phyloP scores from a whole-genome alignment of 2,329 filamentous ascomycete genomes.

The Aspergillus hiratsukae region DNA sequence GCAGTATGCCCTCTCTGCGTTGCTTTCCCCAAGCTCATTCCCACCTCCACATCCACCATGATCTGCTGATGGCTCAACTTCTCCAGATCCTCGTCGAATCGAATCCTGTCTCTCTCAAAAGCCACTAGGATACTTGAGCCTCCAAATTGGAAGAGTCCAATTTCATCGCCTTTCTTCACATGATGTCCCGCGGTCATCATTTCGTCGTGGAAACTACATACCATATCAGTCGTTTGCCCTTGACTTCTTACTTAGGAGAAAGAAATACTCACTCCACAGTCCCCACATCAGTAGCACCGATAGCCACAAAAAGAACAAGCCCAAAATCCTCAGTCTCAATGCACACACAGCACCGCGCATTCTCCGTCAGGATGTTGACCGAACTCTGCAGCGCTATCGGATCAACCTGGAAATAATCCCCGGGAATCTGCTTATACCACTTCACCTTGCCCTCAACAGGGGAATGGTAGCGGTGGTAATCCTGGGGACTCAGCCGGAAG shows the following conservation, averaged over 20 bases:
- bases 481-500: slow-evolving; percentile 42
- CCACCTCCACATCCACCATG: slow-evolving; percentile 37
- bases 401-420: slow-evolving; percentile 44
- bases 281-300: slow-evolving; percentile 40
- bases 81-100: slow-evolving; percentile 38
- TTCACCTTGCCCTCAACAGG: slow-evolving; percentile 39
- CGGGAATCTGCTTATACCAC: slow-evolving; percentile 37
- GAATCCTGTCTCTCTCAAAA: slow-evolving; percentile 34
- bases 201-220: slow-evolving; percentile 31
- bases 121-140: slow-evolving; percentile 41
- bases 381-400: slow-evolving; percentile 29
- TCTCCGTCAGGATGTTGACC: slow-evolving; percentile 37
- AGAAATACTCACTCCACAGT: slow-evolving; percentile 33
- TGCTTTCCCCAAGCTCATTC: slow-evolving; percentile 32
- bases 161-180: slow-evolving; percentile 39
- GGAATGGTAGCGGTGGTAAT: slow-evolving; percentile 46
- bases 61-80: slow-evolving; percentile 29
- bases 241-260: neutral
- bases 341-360: slow-evolving; percentile 36
- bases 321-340: slow-evolving; percentile 39
- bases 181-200: slow-evolving; percentile 24
- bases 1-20: neutral
- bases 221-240: neutral
- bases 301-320: slow-evolving; percentile 40
- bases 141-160: slow-evolving; percentile 41